Base-by-base conservation (phyloP, 768 basidiomycete genomes). In the Collybia mongolica region DNA sequence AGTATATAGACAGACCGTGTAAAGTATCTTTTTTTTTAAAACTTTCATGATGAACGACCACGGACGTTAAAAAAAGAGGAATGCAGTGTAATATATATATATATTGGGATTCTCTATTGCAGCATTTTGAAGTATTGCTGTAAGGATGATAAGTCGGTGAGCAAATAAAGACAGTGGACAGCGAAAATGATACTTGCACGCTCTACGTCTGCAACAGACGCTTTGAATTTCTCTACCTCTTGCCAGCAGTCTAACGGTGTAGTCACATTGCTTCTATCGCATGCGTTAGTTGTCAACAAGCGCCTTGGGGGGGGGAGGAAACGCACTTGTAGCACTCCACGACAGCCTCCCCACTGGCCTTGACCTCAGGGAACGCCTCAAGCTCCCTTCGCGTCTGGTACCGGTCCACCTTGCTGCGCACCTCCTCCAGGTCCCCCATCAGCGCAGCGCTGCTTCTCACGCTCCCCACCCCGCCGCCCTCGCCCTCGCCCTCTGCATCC, bases 261-360 rank as follows among this genome's bases (percentile, higher is more conserved):
- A 1, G 69, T 64, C 3, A 71, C 60, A 60, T 77, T 72, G 51
- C 63, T 65, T 58, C 79, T 92, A 68, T 18, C 58, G 58, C n/a
- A 53, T 72, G 73, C 18, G 18, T 8, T 20, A 51, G 32, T 14
- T 14, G 14, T 3, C 3, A 32, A 9, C 32, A 11, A 32, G 14
- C 9, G 11, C 5, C 26, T 28, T 9, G 11, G 11, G 11, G 9
- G 14, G 9, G 2, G 11, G 2, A 9, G 5, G 24, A 12, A 7
- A 68, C 81, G 44, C 53, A 87, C 92, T 65, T 79, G 72, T 92
- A 93, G 66, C 92, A 94, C n/a, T 79, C 73, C 2, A 82, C 73
- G 28, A 93, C 76, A 18, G 78, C 81, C 54, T 83, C 77, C 15
- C 81, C 75, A 17, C 69, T 71, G n/a, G 68, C 72, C 57, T 80